phyloP scores from a whole-genome alignment of 208 protist species.

The Leptomonas seymouri region DNA sequence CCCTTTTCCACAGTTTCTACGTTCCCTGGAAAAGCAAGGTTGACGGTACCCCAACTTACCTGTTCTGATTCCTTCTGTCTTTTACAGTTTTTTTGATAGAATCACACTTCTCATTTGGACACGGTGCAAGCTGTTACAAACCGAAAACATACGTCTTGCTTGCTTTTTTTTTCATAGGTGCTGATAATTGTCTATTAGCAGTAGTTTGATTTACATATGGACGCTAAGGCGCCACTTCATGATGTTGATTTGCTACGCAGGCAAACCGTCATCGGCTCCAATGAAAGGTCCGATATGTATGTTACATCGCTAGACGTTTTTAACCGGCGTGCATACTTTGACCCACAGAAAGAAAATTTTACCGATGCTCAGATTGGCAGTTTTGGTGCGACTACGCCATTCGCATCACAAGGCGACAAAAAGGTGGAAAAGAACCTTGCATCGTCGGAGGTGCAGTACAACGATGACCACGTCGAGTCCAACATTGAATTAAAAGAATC shows the following conservation, averaged over 20 bases:
- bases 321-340: slow-evolving; percentile 18
- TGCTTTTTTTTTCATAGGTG: too few species aligned
- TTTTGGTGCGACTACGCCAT: background rate
- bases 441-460: background rate
- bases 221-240: background rate
- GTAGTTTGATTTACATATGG: background rate
- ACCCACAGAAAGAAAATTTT: background rate
- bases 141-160: too few species aligned
- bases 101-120: too few species aligned
- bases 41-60: background rate
- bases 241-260: background rate
- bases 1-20: too few species aligned
- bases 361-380: background rate
- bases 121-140: too few species aligned
- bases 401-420: background rate
- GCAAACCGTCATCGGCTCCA: background rate
- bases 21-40: too few species aligned
- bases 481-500: background rate
- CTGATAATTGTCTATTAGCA: too few species aligned
- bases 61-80: slow-evolving; percentile 18
- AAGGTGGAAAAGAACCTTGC: background rate
- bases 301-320: slow-evolving; percentile 29
- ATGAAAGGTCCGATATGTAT: slow-evolving; percentile 17
- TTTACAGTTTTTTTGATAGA: slow-evolving; percentile 4
- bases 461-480: background rate